These are phyloP conservation scores for Trichoderma gamsii DNA, from an alignment of 495 filamentous ascomycete genomes.

Conservation along the genomic window DNA sequence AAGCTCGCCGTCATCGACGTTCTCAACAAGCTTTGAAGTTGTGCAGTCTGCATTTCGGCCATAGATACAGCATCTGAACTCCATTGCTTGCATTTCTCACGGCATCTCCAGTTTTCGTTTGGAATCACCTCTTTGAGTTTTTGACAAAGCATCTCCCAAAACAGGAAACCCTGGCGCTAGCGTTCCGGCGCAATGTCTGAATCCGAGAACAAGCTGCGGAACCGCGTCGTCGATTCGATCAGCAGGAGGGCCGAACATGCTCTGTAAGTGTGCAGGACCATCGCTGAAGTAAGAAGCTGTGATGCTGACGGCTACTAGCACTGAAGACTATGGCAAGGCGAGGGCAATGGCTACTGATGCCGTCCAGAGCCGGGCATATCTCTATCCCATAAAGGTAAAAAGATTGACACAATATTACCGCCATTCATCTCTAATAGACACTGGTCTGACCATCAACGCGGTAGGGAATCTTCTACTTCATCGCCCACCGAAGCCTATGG, in stretches of 20 bases:
- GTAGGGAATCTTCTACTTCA: constrained; percentile 69
- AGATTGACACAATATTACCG: background rate
- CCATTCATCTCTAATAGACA: background rate
- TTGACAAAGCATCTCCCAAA: background rate
- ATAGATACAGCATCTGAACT: background rate
- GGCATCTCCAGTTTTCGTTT: background rate
- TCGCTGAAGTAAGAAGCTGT: background rate
- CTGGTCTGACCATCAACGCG: background rate
- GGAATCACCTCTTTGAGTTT: background rate
- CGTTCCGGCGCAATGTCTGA: background rate
- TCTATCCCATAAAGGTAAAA: constrained; percentile 76
- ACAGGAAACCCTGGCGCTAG: too few species aligned
- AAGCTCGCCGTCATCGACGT: background rate
- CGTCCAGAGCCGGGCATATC: constrained; percentile 65
- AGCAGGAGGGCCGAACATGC: constrained; percentile 45
- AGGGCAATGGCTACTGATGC: constrained; percentile 53
- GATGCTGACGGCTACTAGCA: constrained; percentile 27
- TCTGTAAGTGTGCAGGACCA: constrained; percentile 32
- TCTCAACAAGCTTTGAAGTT: background rate
- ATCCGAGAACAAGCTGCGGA: background rate
- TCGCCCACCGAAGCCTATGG: constrained; percentile 56
- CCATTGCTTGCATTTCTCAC: background rate
- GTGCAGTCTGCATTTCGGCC: background rate
- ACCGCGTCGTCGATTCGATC: constrained; percentile 27
- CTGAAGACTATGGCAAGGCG: constrained; percentile 53